Evolutionary conservation across 805 yeast genomes (phyloP), one percentile per base, ranked within the genome.

Genomic region (Torulaspora gathmanii): DNA sequence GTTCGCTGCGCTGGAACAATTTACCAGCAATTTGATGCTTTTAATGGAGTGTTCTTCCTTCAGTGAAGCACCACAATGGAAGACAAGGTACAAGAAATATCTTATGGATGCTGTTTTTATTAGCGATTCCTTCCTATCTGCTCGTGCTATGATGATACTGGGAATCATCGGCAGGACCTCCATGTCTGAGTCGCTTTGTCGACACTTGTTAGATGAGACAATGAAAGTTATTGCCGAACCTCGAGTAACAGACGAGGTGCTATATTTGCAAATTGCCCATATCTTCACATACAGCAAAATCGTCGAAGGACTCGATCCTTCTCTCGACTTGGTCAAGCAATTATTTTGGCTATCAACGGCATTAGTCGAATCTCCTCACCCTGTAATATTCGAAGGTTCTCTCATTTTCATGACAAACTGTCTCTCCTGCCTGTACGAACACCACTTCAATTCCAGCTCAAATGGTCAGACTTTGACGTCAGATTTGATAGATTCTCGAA

Each of bases 141-240:
- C 79, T 4, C 71, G 91, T 44, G 86, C 89, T 0, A 67, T 82
- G 50, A 68, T 86, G 50, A 75, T 85, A 5, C 71, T 86, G 13
- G 93, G 95, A 31, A 78, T 83, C 29, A 62, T 87, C 35, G 74
- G 86, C 0, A 77, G 77, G 49, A 65, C 71, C 10, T 88, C 87
- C 22, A 75, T 83, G 20, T 77, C 78, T 40, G 86, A 82, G 54
- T 69, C 71, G n/a, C 57, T 69, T 53, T 77, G 74, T 33, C 57
- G 52, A 33, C 61, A 58, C 37, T 37, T 65, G 20, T 41, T 64
- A 8, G 37, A 44, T 3, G 64, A 62, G 41, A 58, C 68, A 1
- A 55, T 68, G 44, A 68, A 65, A 28, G 62, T 75, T 7, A 44
- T 65, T 5, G 64, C 69, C 1, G 57, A 58, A 37, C 65, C 65